Conservation (phyloP, 164 flowering plant species). For the Houttuynia cordata region DNA sequence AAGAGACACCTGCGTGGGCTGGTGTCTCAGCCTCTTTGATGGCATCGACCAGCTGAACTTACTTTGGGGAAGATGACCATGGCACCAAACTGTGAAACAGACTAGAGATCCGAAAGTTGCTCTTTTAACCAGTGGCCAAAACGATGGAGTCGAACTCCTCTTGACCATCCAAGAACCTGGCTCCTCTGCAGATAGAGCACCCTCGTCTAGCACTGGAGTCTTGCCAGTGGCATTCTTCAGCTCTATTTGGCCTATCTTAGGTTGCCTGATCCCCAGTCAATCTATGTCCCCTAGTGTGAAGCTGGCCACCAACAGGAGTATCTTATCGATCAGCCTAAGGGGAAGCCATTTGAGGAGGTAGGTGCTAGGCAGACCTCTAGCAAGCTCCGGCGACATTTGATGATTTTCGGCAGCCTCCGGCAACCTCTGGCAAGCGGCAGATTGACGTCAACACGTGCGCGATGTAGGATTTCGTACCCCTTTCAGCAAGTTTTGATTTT, state of each 20-base stretch:
- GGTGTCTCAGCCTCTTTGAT: too few species aligned
- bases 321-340: slow-evolving; percentile 56
- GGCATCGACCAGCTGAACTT: too few species aligned
- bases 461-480: too few species aligned
- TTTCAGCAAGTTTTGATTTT: too few species aligned
- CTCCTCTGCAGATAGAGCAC: slow-evolving; percentile 62
- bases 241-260: slow-evolving; percentile 93
- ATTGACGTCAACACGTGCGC: too few species aligned
- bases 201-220: slow-evolving; percentile 89
- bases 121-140: slow-evolving; percentile 89
- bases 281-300: slow-evolving; percentile 65
- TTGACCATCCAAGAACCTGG: slow-evolving; percentile 68
- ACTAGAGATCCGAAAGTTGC: slow-evolving; percentile 30
- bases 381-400: too few species aligned
- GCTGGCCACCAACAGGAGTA: slow-evolving; percentile 44
- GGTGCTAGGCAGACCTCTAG: too few species aligned
- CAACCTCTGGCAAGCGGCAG: too few species aligned
- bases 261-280: slow-evolving; percentile 61
- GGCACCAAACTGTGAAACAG: too few species aligned
- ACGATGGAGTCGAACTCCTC: slow-evolving; percentile 79
- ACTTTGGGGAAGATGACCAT: too few species aligned
- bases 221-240: slow-evolving; percentile 86
- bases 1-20: too few species aligned
- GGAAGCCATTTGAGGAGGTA: slow-evolving; percentile 77
- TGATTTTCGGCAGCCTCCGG: too few species aligned